These are phyloP conservation scores for Plasmodium berghei DNA, from an alignment of 169 alveolate genomes.

Conservation along the genomic window DNA sequence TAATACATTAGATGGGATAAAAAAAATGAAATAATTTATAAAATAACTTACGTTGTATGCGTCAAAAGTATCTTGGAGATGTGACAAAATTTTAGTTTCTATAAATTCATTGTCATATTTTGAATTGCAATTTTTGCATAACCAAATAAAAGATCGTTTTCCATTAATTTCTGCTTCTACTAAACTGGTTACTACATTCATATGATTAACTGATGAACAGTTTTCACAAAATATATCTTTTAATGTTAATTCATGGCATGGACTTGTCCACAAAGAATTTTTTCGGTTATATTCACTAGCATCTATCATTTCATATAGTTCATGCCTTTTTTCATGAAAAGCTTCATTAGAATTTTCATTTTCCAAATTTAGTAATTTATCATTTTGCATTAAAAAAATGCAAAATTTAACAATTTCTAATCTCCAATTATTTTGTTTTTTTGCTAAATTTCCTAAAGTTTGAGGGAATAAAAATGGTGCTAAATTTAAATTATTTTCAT, in stretches of 20 bases:
- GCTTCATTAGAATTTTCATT: constrained; percentile 74
- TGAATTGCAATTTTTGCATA: constrained; percentile 72
- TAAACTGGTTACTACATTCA: constrained; percentile 80
- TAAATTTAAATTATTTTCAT: constrained; percentile 47
- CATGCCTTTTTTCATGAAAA: constrained; percentile 82
- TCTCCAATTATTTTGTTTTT: constrained; percentile 79
- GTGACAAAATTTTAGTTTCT: constrained; percentile 32
- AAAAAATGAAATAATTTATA: neutral
- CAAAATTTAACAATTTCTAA: constrained; percentile 83
- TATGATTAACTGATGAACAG: constrained; percentile 82
- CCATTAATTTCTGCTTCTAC: constrained; percentile 77
- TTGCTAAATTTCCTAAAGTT: constrained; percentile 79
- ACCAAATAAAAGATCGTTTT: constrained; percentile 72
- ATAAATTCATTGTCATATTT: constrained; percentile 65
- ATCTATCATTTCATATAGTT: constrained; percentile 78
- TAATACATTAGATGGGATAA: neutral
- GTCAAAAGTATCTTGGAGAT: constrained; percentile 56
- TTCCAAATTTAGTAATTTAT: constrained; percentile 69
- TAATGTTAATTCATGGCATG: constrained; percentile 77
- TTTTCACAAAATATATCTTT: constrained; percentile 78
- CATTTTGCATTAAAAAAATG: constrained; percentile 80
- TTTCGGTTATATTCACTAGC: constrained; percentile 82
- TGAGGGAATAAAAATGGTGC: constrained; percentile 82
- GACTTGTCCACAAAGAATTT: constrained; percentile 80
- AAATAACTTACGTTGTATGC: constrained; percentile 53